Percentiles rank a stretch among this genome's conserved stretches.
phyloP scores from a whole-genome alignment of 345 rosid species.

The Diplotaxis tenuifolia region DNA sequence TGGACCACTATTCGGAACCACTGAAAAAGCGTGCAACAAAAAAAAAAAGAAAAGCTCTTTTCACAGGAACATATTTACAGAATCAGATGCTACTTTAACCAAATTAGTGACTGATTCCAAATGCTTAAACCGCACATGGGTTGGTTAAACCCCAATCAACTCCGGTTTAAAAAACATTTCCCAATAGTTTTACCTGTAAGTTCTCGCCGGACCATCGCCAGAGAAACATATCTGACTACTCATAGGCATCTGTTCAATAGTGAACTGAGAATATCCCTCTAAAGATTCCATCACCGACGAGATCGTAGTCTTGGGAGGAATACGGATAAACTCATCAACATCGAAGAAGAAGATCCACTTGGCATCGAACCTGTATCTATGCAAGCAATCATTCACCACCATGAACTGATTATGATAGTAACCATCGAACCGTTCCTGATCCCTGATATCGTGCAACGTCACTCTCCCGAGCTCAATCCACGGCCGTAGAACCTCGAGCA shows the following conservation, averaged over 20 bases:
- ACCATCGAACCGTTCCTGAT: constrained; percentile 86
- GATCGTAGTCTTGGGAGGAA: constrained; percentile 52
- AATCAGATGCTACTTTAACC: constrained; percentile 16
- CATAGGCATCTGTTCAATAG: constrained; percentile 91
- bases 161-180: not conserved
- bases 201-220: constrained; percentile 55
- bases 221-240: constrained; percentile 64
- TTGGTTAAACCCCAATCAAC: not conserved
- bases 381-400: constrained; percentile 92
- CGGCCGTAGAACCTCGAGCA: constrained; percentile 70
- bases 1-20: constrained; percentile 12
- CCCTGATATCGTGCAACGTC: constrained; percentile 68
- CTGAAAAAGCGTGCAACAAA: not conserved
- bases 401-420: constrained; percentile 91
- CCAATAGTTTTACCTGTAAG: constrained; percentile 52
- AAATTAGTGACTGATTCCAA: not conserved
- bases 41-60: not conserved
- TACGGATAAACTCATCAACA: constrained; percentile 72
- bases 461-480: constrained; percentile 91
- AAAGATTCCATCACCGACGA: constrained; percentile 64
- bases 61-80: not conserved
- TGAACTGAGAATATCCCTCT: constrained; percentile 60
- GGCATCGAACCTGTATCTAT: constrained; percentile 63
- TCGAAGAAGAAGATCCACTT: constrained; percentile 94
- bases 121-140: not conserved